Percentiles rank a stretch among this genome's conserved stretches.
phyloP scores from a whole-genome alignment of 2,329 filamentous ascomycete genomes.

The Nigrospora oryzae region DNA sequence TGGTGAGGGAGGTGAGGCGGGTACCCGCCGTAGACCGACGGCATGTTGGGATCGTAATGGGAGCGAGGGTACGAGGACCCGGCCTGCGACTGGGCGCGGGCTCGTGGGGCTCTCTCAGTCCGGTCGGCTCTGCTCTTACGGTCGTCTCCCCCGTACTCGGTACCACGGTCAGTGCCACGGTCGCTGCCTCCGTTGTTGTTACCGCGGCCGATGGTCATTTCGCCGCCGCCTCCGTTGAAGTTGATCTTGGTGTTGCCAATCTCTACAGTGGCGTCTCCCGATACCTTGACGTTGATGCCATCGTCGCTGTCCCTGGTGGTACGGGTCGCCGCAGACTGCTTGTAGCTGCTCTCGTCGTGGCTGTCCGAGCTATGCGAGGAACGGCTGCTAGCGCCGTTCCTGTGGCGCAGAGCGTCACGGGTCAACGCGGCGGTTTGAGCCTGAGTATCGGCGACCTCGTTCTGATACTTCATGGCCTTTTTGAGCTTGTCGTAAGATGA shows the following conservation, averaged over 20 bases:
- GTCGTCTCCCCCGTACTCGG: constrained; percentile 27
- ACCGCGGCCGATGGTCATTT: constrained; percentile 44
- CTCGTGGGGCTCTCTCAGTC: constrained; percentile 34
- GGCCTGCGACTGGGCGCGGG: constrained; percentile 40
- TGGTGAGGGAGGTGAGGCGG: constrained; percentile 6
- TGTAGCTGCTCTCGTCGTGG: constrained; percentile 56
- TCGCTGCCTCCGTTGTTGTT: constrained; percentile 33
- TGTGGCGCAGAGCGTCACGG: constrained; percentile 44
- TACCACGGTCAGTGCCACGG: constrained; percentile 26
- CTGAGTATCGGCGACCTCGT: constrained; percentile 27
- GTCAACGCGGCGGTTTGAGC: constrained; percentile 35
- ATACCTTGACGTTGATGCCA: constrained; percentile 54
- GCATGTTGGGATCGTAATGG: background rate
- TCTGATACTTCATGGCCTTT: constrained; percentile 41
- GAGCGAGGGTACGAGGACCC: constrained; percentile 29
- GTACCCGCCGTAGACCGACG: constrained; percentile 9
- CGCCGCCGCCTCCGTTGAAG: constrained; percentile 49
- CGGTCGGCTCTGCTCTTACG: constrained; percentile 24
- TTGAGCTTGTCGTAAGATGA: constrained; percentile 34
- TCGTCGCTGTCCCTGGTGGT: constrained; percentile 51
- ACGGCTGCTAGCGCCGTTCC: constrained; percentile 41
- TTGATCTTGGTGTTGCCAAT: constrained; percentile 50
- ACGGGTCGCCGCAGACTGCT: constrained; percentile 51
- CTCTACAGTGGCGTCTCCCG: constrained; percentile 45
- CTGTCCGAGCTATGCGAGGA: constrained; percentile 52